A percentile compares a stretch with the other conserved stretches of the same genome.
Conservation (phyloP, 768 basidiomycete genomes). For the Termitomyces sp. region DNA sequence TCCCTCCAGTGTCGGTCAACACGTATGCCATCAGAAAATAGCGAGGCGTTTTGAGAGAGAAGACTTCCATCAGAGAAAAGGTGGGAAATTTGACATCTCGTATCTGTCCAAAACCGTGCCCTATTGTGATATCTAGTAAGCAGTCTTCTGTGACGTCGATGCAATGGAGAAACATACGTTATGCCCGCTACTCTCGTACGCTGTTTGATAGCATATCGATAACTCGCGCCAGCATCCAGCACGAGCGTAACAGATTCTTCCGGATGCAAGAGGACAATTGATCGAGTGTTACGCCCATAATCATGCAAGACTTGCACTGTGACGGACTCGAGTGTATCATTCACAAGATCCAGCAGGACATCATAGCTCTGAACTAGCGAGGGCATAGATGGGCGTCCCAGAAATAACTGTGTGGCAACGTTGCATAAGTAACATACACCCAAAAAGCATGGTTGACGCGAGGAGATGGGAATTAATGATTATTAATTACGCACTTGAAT, state of each 20-base stretch:
- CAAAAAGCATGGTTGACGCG: conserved; percentile 9
- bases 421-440: conserved; percentile 4
- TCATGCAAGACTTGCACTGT: conserved; percentile 61
- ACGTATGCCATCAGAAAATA: conserved; percentile 46
- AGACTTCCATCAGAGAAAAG: conserved; percentile 39
- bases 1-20: conserved; percentile 68
- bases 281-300: conserved; percentile 51
- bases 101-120: conserved; percentile 62
- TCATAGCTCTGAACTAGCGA: conserved; percentile 54
- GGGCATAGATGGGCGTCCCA: conserved; percentile 40
- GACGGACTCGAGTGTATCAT: conserved; percentile 60
- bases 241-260: conserved; percentile 61
- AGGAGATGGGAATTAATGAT: conserved; percentile 2
- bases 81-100: conserved; percentile 55
- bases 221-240: conserved; percentile 62
- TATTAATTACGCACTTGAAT: conserved; percentile 8
- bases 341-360: conserved; percentile 62
- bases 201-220: conserved; percentile 65
- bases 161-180: conserved; percentile 41
- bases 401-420: conserved; percentile 1
- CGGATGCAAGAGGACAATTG: conserved; percentile 53
- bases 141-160: neutral
- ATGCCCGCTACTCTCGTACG: conserved; percentile 62
- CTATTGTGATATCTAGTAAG: conserved; percentile 22
- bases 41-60: conserved; percentile 15